Base-by-base conservation (phyloP, 1,284 basidiomycete species). In the Ceratobasidium sp. region DNA sequence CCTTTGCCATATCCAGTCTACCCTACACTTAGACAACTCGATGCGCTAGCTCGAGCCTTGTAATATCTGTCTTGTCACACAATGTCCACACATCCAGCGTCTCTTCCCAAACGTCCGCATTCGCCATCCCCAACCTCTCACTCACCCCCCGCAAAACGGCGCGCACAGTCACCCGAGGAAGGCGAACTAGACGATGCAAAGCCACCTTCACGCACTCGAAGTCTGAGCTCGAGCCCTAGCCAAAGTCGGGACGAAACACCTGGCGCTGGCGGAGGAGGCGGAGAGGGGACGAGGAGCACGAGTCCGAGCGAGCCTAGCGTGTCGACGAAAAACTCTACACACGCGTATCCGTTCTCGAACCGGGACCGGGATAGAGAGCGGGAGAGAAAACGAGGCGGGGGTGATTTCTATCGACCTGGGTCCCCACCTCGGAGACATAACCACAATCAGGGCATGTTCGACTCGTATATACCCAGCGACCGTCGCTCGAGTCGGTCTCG, bases 141-240 rank as follows among this genome's bases (percentile, higher is more conserved):
- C 79, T 83, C 84, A 54, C 87, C 91, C 62, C 87, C 89, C 4
- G 56, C 83, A 9, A 94, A 93, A 82, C 87, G 92, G 54, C 86
- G 83, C 28, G 86, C 87, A 9, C 88, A 90, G 1, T 91, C 92
- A 0, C 93, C 92, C 70, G 93, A 94, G 83, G 93, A 94, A 82
- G 93, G 93, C 68, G 93, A 94, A 82, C 84, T 94, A 70, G 92
- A 93, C 81, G 88, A 89, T 81, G 82, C 82, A 52, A 74, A 62
- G 42, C 50, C 54, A 5, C 48, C 50, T 0, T 23, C 38, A 38
- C 48, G 26, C 64, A 13, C 56, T 10, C 50, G 46, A 13, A 67
- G 65, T 28, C 65, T 23, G 15, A 52, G 65, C 44, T 28, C 64
- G 46, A 50, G 57, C 9, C 57, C 57, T 28, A 26, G 38, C 26